These are phyloP conservation scores for Backusella australiensis DNA, from an alignment of 192 early-diverging fungal genomes.

Conservation along the genomic window DNA sequence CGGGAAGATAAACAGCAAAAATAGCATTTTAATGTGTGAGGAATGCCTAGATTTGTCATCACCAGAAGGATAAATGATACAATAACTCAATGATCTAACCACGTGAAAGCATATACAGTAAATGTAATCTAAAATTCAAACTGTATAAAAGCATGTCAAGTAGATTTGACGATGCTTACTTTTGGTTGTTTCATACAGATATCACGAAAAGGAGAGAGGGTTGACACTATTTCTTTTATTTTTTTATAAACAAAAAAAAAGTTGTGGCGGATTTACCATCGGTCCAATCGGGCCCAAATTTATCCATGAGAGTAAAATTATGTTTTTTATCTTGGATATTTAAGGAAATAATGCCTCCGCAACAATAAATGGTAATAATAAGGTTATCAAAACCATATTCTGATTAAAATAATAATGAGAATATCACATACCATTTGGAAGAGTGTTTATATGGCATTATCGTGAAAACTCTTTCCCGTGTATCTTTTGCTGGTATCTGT, in stretches of 20 bases:
- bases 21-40: slow-evolving; percentile 8
- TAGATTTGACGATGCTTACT: not conserved
- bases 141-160: not conserved
- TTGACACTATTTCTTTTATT: not conserved
- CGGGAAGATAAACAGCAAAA: not conserved
- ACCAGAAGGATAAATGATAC: not conserved
- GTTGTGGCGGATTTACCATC: not conserved
- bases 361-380: not conserved
- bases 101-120: not conserved
- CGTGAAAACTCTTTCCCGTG: slow-evolving; percentile 1
- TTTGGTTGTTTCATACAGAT: not conserved
- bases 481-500: not conserved
- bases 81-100: not conserved
- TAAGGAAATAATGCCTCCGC: not conserved
- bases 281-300: slow-evolving; percentile 7
- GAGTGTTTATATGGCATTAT: not conserved
- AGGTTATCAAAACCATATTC: not conserved
- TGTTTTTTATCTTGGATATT: not conserved
- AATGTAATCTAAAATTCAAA: not conserved
- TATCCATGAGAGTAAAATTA: not conserved
- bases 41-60: not conserved
- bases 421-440: not conserved
- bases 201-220: not conserved
- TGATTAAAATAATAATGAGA: not conserved
- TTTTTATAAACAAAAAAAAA: not conserved